Conservation (phyloP, 371 early-diverging fungal genomes). For the Smittium mucronatum region DNA sequence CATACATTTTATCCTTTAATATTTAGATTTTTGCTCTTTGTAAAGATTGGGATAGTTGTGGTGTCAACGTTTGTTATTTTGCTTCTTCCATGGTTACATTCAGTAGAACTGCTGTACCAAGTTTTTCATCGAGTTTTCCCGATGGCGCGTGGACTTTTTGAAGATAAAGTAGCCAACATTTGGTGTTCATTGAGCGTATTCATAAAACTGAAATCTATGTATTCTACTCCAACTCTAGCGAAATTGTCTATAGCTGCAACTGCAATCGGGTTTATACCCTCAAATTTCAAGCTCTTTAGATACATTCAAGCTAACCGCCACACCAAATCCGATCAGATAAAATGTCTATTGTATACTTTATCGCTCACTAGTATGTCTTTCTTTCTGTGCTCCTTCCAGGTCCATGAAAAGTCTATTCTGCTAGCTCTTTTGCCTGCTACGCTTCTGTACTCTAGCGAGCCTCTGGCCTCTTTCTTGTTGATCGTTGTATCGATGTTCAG, state of each 20-base stretch:
- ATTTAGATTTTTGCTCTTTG: conserved; percentile 33
- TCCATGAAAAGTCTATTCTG: conserved; percentile 92
- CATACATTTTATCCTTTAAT: too few relatives aligned
- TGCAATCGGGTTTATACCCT: conserved; percentile 50
- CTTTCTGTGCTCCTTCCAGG: conserved; percentile 91
- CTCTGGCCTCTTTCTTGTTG: conserved; percentile 43
- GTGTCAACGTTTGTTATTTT: conserved; percentile 47
- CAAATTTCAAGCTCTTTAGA: conserved; percentile 42
- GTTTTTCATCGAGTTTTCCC: conserved; percentile 79
- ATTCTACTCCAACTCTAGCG: conserved; percentile 45
- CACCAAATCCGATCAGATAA: conserved; percentile 12
- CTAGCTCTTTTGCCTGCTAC: conserved; percentile 66
- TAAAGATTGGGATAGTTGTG: conserved; percentile 65
- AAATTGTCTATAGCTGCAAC: conserved; percentile 56
- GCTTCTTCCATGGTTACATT: conserved; percentile 55
- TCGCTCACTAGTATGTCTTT: conserved; percentile 67
- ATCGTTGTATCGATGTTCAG: conserved; percentile 76
- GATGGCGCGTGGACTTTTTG: conserved; percentile 83
- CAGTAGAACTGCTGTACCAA: conserved; percentile 53
- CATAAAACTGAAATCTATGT: conserved; percentile 60
- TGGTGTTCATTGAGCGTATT: conserved; percentile 87
- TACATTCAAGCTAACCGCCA: conserved; percentile 13
- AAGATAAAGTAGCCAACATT: conserved; percentile 93
- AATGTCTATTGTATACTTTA: conserved; percentile 51
- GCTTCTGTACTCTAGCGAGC: conserved; percentile 41